phyloP scores from a whole-genome alignment of 768 basidiomycete species.

The Lactarius hatsudake region DNA sequence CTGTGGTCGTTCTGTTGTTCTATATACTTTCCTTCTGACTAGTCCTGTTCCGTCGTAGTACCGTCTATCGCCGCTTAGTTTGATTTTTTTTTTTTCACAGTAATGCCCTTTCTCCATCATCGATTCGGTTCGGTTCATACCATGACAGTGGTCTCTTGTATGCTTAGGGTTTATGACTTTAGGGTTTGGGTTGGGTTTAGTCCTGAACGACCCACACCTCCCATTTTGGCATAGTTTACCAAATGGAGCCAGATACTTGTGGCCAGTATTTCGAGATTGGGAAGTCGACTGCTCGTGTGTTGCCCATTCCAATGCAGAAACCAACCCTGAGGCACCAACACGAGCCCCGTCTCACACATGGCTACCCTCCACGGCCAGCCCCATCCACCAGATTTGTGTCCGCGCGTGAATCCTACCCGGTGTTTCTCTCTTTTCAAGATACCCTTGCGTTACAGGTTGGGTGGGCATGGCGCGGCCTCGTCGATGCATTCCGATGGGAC shows the following conservation, averaged over 20 bases:
- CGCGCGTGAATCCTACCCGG: conserved; percentile 59
- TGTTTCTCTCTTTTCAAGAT: conserved; percentile 62
- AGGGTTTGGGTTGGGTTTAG: not conserved
- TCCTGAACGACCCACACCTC: not conserved
- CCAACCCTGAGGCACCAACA: conserved; percentile 16
- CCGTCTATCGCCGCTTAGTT: not conserved
- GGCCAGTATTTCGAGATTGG: not conserved
- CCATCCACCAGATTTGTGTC: conserved; percentile 10
- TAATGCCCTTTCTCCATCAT: conserved; percentile 4
- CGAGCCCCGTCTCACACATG: not conserved
- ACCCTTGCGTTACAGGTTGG: conserved; percentile 57
- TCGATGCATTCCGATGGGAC: conserved; percentile 75
- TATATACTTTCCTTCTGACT: conserved; percentile 1
- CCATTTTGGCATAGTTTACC: not conserved
- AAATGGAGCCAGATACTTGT: not conserved
- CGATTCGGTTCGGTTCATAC: not conserved
- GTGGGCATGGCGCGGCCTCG: conserved; percentile 57
- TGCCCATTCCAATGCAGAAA: conserved; percentile 9
- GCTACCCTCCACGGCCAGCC: conserved; percentile 8
- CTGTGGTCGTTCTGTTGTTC: not conserved
- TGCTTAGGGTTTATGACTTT: not conserved
- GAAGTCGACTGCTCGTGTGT: conserved; percentile 5
- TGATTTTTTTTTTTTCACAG: not conserved
- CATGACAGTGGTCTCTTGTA: not conserved
- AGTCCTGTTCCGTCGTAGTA: not conserved